Conservation (phyloP, 192 early-diverging fungal species). For the Coemansia sp. region DNA sequence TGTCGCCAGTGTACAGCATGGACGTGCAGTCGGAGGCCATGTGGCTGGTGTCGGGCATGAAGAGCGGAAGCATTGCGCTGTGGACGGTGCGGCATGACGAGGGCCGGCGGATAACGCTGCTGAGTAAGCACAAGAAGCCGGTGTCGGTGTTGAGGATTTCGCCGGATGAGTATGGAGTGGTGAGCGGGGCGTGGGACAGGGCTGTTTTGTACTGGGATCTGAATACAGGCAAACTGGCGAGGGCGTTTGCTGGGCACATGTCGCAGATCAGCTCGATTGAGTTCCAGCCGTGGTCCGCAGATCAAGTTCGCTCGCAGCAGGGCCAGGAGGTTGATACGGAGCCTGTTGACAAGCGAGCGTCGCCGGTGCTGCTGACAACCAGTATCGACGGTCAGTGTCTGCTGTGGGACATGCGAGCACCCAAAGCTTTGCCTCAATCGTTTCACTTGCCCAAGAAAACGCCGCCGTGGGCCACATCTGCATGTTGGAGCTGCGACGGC, state of each 20-base stretch:
- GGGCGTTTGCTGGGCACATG: constrained; percentile 67
- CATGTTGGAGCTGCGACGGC: constrained; percentile 85
- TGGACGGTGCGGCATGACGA: constrained; percentile 92
- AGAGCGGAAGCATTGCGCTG: constrained; percentile 82
- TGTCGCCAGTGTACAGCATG: constrained; percentile 90
- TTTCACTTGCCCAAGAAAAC: constrained; percentile 59
- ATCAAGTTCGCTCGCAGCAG: constrained; percentile 1
- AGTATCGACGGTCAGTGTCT: constrained; percentile 73
- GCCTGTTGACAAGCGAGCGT: constrained; percentile 1
- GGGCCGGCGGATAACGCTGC: constrained; percentile 79
- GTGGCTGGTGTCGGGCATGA: constrained; percentile 74
- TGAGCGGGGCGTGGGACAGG: constrained; percentile 97
- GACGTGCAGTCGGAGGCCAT: constrained; percentile 90
- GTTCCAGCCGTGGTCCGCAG: constrained; percentile 55
- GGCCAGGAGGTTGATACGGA: neutral
- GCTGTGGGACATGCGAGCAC: constrained; percentile 72
- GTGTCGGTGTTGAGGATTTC: constrained; percentile 81
- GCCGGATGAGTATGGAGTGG: constrained; percentile 74
- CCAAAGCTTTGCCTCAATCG: constrained; percentile 50
- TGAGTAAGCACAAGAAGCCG: constrained; percentile 75
- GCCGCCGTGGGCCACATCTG: constrained; percentile 72
- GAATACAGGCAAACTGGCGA: constrained; percentile 68
- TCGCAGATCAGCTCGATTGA: constrained; percentile 78
- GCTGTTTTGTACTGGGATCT: constrained; percentile 79
- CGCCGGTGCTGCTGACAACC: constrained; percentile 61